Conservation (phyloP, 805 yeast species). For the Saccharomycopsis olivae region DNA sequence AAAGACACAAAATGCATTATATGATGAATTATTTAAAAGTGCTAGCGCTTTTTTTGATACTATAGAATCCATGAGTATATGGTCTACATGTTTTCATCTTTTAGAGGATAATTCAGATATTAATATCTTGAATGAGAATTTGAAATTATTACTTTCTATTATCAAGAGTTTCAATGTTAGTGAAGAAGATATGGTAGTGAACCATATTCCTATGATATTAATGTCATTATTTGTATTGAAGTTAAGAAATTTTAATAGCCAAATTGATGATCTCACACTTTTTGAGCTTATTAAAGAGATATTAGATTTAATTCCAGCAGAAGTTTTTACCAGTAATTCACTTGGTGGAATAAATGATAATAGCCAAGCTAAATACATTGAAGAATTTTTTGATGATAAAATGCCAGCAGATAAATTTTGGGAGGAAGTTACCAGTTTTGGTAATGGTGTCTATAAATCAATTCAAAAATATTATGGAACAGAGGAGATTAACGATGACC, state of each 20-base stretch:
- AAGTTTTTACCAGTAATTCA: constrained; percentile 2
- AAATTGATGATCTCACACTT: constrained; percentile 1
- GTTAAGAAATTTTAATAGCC: not conserved
- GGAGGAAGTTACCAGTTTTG: too few relatives aligned
- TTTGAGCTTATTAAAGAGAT: constrained; percentile 6
- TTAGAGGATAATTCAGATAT: constrained; percentile 2
- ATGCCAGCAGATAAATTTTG: too few relatives aligned
- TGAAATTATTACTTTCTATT: constrained; percentile 47
- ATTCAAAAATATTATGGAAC: too few relatives aligned
- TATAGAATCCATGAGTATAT: constrained; percentile 70
- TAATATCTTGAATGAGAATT: constrained; percentile 21
- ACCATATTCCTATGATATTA: constrained; percentile 66
- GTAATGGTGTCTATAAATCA: too few relatives aligned
- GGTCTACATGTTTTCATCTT: constrained; percentile 46
- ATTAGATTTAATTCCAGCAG: constrained; percentile 7
- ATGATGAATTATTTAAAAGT: constrained; percentile 40
- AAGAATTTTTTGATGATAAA: too few relatives aligned
- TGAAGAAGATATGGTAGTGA: constrained; percentile 77
- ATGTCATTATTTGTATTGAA: constrained; percentile 21
- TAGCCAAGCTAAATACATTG: too few relatives aligned
- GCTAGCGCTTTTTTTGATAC: constrained; percentile 74
- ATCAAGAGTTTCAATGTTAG: constrained; percentile 56
- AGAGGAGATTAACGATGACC: too few relatives aligned
- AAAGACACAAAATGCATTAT: too few relatives aligned
- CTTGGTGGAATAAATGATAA: too few relatives aligned